phyloP scores from a whole-genome alignment of 352 stramenopile genomes.

The Aphanomyces invadans region DNA sequence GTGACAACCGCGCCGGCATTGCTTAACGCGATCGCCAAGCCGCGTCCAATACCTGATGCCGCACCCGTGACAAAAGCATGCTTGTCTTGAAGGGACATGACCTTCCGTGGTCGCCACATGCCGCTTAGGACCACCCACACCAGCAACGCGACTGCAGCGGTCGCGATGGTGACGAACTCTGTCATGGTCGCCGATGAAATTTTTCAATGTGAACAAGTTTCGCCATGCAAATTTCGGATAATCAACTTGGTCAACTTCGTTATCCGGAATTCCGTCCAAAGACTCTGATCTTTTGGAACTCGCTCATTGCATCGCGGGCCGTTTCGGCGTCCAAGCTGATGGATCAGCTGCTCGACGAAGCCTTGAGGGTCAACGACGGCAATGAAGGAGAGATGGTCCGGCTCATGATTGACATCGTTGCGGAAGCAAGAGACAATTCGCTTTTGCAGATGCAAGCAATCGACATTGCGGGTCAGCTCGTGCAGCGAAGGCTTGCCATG shows the following conservation, averaged over 20 bases:
- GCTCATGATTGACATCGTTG: slow-evolving; percentile 17
- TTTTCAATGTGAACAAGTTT: too few species aligned
- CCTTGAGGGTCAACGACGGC: slow-evolving; percentile 1
- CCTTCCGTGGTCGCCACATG: neutral
- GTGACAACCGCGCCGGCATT: neutral
- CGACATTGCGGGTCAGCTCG: slow-evolving; percentile 1
- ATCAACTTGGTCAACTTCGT: neutral
- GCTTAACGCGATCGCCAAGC: slow-evolving; percentile 4
- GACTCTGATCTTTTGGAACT: neutral
- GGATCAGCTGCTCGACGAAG: slow-evolving; percentile 13
- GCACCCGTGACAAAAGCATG: slow-evolving; percentile 7
- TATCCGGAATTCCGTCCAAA: neutral
- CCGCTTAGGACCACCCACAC: neutral
- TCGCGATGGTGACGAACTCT: neutral
- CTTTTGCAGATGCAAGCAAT: slow-evolving; percentile 1
- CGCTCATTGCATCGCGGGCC: neutral
- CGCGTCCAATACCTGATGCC: slow-evolving; percentile 15
- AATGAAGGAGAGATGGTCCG: slow-evolving; percentile 20
- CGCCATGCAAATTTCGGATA: neutral
- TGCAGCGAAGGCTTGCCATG: neutral
- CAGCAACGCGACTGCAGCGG: neutral
- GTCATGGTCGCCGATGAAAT: too few species aligned
- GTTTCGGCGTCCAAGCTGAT: neutral
- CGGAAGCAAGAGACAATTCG: slow-evolving; percentile 1
- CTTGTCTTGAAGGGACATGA: neutral